Base-by-base conservation (phyloP, 495 filamentous ascomycete species). In the Hypomontagnella submonticulosa region DNA sequence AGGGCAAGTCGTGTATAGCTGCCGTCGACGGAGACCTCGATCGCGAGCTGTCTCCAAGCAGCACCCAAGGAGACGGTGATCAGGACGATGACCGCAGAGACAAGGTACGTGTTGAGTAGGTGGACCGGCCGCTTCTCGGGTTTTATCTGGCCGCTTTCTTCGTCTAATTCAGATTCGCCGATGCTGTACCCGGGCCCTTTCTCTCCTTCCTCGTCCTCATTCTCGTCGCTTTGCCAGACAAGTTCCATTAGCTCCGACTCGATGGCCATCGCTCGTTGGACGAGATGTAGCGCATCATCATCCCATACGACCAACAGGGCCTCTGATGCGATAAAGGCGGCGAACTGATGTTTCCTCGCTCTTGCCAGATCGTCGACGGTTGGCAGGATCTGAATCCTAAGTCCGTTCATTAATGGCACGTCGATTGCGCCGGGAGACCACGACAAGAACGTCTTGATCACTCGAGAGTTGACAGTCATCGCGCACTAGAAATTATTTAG, bases 381-480 rank as follows among this genome's bases (percentile, higher is more conserved):
- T 0, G 88, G 88, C 11, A 92, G 73, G 44, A 92, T 88, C 67
- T 92, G 89, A 18, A 92, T 84, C 4, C 88, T 85, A 4, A 92
- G 82, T 46, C 89, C 90, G 70, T 91, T 90, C 74, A 84, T 85
- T 34, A 92, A 73, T 4, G 89, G 89, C n/a, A 92, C 90, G 54
- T 91, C 88, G 20, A 88, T 81, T 1, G 86, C 87, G 54, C 88
- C 87, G 6, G 89, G 87, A 13, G 87, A 87, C 85, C 86, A 90
- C 51, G 85, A 79, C 36, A 92, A 71, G 72, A 90, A 92, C 0
- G 86, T 88, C 78, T 89, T 89, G 76, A 92, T 89, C 36, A 91
- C 87, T 69, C 89, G 74, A 3, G 90, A 92, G 69, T 89, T 89
- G 49, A 92, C 84, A 6, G 90, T 92, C 88, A 92, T 92, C n/a